A percentile compares a stretch with the other conserved stretches of the same genome.
Conservation (phyloP, 805 yeast species). For the Candida pini region DNA sequence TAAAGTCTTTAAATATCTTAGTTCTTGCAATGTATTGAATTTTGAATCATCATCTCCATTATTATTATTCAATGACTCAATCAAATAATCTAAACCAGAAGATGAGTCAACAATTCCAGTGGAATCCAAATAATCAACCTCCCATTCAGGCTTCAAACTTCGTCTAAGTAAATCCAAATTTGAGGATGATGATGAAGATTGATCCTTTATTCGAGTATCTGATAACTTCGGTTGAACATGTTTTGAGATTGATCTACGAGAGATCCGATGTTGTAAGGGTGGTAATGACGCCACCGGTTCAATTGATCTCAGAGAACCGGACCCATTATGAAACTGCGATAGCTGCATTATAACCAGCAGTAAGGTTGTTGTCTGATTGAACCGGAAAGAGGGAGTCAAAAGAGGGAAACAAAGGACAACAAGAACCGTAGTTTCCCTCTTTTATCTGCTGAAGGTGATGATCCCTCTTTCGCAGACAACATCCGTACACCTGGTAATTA, state of each 20-base stretch:
- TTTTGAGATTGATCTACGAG: constrained; percentile 26
- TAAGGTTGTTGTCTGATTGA: no score
- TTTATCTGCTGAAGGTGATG: no score
- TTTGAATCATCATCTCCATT: no score
- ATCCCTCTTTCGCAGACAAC: no score
- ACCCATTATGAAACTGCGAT: no score
- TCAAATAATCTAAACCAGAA: constrained; percentile 10
- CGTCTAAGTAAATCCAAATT: constrained; percentile 10
- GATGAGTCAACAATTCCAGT: constrained; percentile 11
- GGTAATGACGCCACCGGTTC: constrained; percentile 8
- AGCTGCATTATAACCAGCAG: no score
- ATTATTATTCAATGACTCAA: constrained; percentile 5
- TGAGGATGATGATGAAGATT: neutral
- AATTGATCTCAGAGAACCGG: neutral
- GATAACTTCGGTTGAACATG: constrained; percentile 15
- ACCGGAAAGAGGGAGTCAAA: no score
- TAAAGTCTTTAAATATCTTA: constrained; percentile 16
- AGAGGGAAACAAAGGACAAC: no score
- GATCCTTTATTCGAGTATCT: constrained; percentile 1
- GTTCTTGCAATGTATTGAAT: constrained; percentile 18
- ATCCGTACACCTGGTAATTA: no score
- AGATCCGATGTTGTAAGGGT: constrained; percentile 17
- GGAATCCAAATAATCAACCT: constrained; percentile 20
- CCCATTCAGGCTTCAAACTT: constrained; percentile 25
- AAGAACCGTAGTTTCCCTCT: no score